A percentile compares a stretch with the other conserved stretches of the same genome.
Evolutionary conservation across 73 alveolate species (phyloP).

Genomic region (Blepharisma stoltei): DNA sequence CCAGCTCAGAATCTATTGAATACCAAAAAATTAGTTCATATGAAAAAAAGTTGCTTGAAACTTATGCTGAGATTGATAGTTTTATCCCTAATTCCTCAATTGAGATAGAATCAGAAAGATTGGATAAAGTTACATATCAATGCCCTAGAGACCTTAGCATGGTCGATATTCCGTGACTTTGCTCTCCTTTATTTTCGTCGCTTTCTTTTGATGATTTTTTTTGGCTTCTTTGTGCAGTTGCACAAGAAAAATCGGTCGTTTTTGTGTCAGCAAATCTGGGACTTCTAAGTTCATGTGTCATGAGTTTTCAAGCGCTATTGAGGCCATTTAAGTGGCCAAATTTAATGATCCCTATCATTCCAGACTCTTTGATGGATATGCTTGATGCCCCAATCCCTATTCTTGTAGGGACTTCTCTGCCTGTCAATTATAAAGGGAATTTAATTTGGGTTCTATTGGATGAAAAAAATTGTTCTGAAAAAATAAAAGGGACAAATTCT

Average conservation of each 20-base stretch:
- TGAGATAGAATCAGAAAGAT: not conserved
- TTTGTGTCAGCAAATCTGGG: slow-evolving; percentile 50
- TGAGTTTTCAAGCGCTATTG: slow-evolving; percentile 47
- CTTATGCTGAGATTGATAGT: not conserved
- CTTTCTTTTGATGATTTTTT: slow-evolving; percentile 39
- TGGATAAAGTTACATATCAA: not conserved
- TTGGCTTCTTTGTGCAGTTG: slow-evolving; percentile 42
- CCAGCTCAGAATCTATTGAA: not conserved
- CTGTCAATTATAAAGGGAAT: not conserved
- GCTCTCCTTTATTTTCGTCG: slow-evolving; percentile 46
- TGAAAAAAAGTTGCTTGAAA: not conserved
- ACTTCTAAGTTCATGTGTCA: slow-evolving; percentile 44
- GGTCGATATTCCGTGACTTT: slow-evolving; percentile 38
- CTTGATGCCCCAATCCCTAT: slow-evolving; percentile 74
- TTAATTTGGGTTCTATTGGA: slow-evolving; percentile 15
- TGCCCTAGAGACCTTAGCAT: not conserved
- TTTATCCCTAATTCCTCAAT: not conserved
- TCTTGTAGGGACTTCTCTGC: slow-evolving; percentile 37
- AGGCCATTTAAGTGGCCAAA: slow-evolving; percentile 69
- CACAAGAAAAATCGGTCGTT: slow-evolving; percentile 63
- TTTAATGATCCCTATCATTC: slow-evolving; percentile 54
- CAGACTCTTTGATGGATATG: slow-evolving; percentile 54
- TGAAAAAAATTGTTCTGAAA: not conserved
- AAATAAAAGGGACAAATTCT: not conserved
- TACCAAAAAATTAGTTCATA: not conserved